A percentile compares a stretch with the other conserved stretches of the same genome.
These are phyloP conservation scores for Pyrus communis DNA, from an alignment of 306 rosid genomes.

Conservation along the genomic window DNA sequence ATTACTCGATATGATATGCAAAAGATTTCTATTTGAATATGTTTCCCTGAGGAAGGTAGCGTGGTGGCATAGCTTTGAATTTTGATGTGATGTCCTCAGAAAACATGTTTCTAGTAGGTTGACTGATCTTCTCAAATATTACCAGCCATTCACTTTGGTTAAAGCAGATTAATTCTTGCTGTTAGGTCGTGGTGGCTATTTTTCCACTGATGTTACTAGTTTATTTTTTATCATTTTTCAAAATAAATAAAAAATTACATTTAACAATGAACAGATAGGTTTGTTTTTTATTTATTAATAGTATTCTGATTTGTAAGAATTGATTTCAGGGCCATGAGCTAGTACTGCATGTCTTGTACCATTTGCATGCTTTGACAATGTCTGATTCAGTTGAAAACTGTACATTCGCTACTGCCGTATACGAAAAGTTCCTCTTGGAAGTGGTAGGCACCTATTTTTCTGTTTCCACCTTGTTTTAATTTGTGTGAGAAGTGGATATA, in stretches of 20 bases:
- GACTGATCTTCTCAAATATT: neutral
- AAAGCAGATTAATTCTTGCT: neutral
- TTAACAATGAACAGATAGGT: neutral
- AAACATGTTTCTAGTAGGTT: neutral
- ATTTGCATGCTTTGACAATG: constrained; percentile 57
- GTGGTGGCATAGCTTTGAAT: neutral
- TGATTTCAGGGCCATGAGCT: constrained; percentile 91
- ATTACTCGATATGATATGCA: neutral
- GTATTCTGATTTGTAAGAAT: constrained; percentile 14
- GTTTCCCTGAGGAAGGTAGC: neutral
- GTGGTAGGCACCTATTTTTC: constrained; percentile 53
- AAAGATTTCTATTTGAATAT: neutral
- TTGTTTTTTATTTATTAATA: neutral
- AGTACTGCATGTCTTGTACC: constrained; percentile 74
- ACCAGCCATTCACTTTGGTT: neutral
- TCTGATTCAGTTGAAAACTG: constrained; percentile 50
- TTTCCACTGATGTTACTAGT: neutral
- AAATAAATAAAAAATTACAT: neutral
- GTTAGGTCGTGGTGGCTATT: neutral
- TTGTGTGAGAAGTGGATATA: constrained; percentile 11
- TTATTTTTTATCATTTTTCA: neutral
- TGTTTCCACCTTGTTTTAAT: constrained; percentile 12
- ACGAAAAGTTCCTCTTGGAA: constrained; percentile 80
- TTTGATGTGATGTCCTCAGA: neutral
- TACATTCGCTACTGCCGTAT: constrained; percentile 51